phyloP scores from a whole-genome alignment of 2,329 filamentous ascomycete species.

The Diplodia corticola region DNA sequence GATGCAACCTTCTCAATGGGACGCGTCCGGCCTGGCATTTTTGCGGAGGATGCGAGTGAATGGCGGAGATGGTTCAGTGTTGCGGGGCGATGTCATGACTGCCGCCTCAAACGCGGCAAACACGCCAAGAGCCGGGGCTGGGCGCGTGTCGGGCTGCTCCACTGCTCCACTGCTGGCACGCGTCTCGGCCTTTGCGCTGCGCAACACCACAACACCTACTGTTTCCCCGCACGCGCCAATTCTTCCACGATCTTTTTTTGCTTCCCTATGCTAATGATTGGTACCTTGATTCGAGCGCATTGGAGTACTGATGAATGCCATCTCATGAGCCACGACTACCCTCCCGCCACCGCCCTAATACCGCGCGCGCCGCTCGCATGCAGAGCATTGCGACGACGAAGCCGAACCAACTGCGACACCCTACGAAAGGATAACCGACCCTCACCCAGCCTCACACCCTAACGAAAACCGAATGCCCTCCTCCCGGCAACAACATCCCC shows the following conservation, averaged over 20 bases:
- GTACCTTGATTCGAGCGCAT: conserved; percentile 6
- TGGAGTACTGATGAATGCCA: conserved; percentile 6
- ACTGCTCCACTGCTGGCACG: not conserved
- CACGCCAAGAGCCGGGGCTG: conserved; percentile 4
- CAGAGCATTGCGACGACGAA: conserved; percentile 33
- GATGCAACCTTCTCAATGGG: conserved; percentile 70
- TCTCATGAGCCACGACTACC: conserved; percentile 17
- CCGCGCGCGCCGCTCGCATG: conserved; percentile 36
- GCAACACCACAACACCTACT: not conserved
- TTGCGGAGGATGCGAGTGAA: not conserved
- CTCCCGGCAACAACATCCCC: conserved; percentile 31
- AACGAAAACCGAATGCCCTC: conserved; percentile 44
- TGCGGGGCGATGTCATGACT: not conserved
- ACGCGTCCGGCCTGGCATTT: conserved; percentile 53
- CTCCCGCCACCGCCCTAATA: not conserved
- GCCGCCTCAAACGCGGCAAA: not conserved
- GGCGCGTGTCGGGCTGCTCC: not conserved
- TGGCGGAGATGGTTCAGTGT: not conserved
- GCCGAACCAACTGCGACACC: conserved; percentile 30
- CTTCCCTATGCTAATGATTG: conserved; percentile 16
- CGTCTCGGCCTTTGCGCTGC: conserved; percentile 13
- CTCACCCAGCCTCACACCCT: not conserved
- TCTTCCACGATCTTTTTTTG: conserved; percentile 12
- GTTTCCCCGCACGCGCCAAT: not conserved
- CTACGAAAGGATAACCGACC: not conserved